Base-by-base conservation (phyloP, 139 green algal species). In the Nannochloris sp. region DNA sequence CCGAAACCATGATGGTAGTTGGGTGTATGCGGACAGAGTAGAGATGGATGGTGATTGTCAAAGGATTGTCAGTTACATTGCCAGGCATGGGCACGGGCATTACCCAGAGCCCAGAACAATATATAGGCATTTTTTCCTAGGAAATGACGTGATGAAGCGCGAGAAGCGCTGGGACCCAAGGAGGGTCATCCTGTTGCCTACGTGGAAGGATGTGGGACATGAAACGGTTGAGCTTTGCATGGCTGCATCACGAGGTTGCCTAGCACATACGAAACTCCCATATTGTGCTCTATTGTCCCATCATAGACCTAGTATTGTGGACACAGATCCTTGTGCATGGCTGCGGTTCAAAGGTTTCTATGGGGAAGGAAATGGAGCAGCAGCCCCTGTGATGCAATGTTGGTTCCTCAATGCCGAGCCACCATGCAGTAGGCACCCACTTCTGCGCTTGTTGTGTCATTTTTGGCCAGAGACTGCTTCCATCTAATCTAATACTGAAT, bases 1-100 rank as follows among this genome's bases (percentile, higher is more conserved):
- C 61, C 57, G 79, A 24, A 56, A 62, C 25, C 56, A 70, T 1
- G 79, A 85, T 58, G 79, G 79, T 7, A 49, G 49, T 19, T 85
- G 79, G 79, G 55, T 75, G 46, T 29, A 66, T 10, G 72, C 55
- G 2, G 19, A 16, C 3, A 5, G 53, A 55, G 53, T 75, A 27
- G 46, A 36, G 1, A 54, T 48, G 23, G 29, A 62, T 18, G 18
- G 49, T 1, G 16, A 15, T 15, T 60, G 11, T 5, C 75, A 72
- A 25, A 59, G 67, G 3, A 48, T 70, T 29, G 24, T 71, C 0
- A 64, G 62, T 3, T 83, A 72, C 36, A 64, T 81, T 10, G 75
- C 79, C 1, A 40, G 58, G 15, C 61, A 79, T 53, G 79, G 67
- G 6, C 79, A 85, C 54, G 79, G 79, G 46, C 62, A 53, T 5